phyloP scores from a whole-genome alignment of 169 alveolate species.

The Nephromyces sp. region DNA sequence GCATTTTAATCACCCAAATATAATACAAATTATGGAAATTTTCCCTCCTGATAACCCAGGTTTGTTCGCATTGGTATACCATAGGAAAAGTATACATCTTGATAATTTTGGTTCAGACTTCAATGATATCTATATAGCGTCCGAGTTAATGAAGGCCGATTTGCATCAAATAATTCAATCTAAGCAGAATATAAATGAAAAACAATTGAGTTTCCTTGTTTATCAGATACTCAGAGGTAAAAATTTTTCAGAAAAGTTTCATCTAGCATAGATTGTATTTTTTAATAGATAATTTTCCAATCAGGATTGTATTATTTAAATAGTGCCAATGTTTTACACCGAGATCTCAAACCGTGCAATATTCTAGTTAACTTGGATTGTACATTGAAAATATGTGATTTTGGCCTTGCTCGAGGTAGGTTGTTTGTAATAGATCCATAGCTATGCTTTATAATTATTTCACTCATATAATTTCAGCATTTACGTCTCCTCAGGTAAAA shows the following conservation, averaged over 20 bases:
- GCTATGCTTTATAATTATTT: too few relatives aligned
- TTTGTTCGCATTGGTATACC: slow-evolving; percentile 28
- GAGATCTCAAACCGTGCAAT: slow-evolving; percentile 97
- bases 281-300: too few relatives aligned
- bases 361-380: slow-evolving; percentile 93
- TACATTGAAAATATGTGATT: slow-evolving; percentile 77
- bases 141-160: slow-evolving; percentile 83
- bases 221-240: slow-evolving; percentile 53
- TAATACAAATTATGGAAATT: slow-evolving; percentile 51
- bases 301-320: background rate
- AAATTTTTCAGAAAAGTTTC: background rate
- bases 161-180: slow-evolving; percentile 81
- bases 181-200: slow-evolving; percentile 74
- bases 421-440: background rate
- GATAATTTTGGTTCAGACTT: background rate
- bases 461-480: too few relatives aligned
- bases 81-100: slow-evolving; percentile 31
- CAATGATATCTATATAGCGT: slow-evolving; percentile 24
- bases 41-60: slow-evolving; percentile 34
- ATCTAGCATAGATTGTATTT: too few relatives aligned
- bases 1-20: slow-evolving; percentile 16
- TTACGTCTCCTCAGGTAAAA: too few relatives aligned
- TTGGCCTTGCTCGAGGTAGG: slow-evolving; percentile 29
- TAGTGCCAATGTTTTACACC: slow-evolving; percentile 87
- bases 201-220: slow-evolving; percentile 72